These are phyloP conservation scores for Laguncularia racemosa DNA, from an alignment of 345 rosid genomes.

Conservation along the genomic window DNA sequence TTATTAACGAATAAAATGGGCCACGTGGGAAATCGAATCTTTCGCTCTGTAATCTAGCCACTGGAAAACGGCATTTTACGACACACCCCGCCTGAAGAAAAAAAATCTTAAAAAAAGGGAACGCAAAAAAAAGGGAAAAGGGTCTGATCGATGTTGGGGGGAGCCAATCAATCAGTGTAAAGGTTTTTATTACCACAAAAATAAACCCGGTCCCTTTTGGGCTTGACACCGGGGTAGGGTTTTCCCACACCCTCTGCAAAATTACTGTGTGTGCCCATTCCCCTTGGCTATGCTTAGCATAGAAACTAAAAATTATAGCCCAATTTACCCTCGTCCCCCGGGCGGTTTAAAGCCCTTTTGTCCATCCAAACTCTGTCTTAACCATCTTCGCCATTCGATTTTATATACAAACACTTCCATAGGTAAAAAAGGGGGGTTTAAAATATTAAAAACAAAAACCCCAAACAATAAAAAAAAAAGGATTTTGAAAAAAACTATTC, in stretches of 20 bases:
- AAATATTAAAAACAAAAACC: too few species aligned
- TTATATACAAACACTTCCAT: too few species aligned
- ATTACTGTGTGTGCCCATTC: background rate
- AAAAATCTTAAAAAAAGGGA: background rate
- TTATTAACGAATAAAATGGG: background rate
- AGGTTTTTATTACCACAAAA: background rate
- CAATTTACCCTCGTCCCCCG: background rate
- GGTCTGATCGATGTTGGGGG: background rate
- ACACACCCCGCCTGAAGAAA: background rate
- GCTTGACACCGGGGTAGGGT: slow-evolving; percentile 23
- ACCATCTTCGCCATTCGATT: too few species aligned
- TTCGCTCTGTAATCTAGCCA: slow-evolving; percentile 3
- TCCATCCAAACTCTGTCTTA: too few species aligned
- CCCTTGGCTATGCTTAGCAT: background rate
- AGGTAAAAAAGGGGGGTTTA: too few species aligned
- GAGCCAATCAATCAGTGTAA: too few species aligned
- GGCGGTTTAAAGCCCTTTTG: too few species aligned
- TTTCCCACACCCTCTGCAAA: slow-evolving; percentile 16
- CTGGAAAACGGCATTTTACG: slow-evolving; percentile 12
- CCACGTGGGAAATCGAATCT: slow-evolving; percentile 27
- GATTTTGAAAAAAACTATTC: too few species aligned
- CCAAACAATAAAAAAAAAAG: too few species aligned
- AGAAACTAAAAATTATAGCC: background rate
- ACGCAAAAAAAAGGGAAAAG: slow-evolving; percentile 13
- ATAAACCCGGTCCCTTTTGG: slow-evolving; percentile 8